These are phyloP conservation scores for Athelia psychrophila DNA, from an alignment of 1,284 basidiomycete species.

Conservation along the genomic window DNA sequence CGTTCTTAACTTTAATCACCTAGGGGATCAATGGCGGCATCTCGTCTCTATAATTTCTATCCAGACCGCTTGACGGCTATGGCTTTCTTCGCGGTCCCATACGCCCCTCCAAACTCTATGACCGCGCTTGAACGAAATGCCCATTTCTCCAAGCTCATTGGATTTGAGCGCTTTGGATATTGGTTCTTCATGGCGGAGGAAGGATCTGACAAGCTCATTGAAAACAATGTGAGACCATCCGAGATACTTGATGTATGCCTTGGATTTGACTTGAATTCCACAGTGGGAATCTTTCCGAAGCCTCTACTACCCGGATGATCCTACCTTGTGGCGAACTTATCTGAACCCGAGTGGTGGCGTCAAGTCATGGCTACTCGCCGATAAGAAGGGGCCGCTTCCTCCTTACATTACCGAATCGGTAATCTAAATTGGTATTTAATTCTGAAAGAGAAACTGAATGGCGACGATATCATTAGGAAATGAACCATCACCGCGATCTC, in stretches of 20 bases:
- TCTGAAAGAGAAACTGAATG: too few relatives aligned
- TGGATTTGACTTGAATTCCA: too few relatives aligned
- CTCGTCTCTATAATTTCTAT: constrained; percentile 19
- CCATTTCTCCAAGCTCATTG: too few relatives aligned
- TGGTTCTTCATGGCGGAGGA: constrained; percentile 30
- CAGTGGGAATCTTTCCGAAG: constrained; percentile 30
- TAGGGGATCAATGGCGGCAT: constrained; percentile 19
- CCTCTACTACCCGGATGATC: constrained; percentile 28
- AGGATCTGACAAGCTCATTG: constrained; percentile 23
- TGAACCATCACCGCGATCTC: neutral
- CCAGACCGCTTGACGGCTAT: constrained; percentile 20
- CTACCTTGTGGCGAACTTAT: constrained; percentile 27
- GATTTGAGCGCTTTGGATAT: constrained; percentile 29
- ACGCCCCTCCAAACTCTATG: constrained; percentile 7
- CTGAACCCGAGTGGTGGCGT: constrained; percentile 29
- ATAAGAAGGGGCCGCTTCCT: constrained; percentile 18
- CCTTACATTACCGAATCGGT: constrained; percentile 30
- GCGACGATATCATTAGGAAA: constrained; percentile 11
- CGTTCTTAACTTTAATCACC: constrained; percentile 16
- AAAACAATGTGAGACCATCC: constrained; percentile 17
- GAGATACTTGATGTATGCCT: too few relatives aligned
- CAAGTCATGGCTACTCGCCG: constrained; percentile 24
- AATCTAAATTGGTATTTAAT: too few relatives aligned
- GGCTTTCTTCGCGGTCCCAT: constrained; percentile 19
- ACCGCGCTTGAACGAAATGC: too few relatives aligned